Evolutionary conservation across 2,329 filamentous ascomycete genomes (phyloP).

Genomic region (Tolypocladium cylindrosporum): DNA sequence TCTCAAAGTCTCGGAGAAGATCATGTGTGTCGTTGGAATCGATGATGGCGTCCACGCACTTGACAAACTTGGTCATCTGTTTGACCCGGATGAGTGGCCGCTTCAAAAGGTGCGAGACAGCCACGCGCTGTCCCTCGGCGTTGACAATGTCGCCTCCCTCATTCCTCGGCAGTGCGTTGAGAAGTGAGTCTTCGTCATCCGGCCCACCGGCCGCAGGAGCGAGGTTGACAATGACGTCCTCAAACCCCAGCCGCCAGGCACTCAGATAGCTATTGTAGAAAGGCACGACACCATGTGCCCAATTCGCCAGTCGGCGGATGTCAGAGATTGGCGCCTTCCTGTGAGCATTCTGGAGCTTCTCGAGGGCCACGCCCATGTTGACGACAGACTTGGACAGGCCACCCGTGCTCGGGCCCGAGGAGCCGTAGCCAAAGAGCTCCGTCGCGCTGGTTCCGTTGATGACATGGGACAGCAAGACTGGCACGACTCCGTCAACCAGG

Average conservation of each 20-base stretch:
- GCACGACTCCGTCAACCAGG: constrained; percentile 88
- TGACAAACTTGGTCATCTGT: constrained; percentile 75
- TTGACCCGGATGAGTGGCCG: constrained; percentile 81
- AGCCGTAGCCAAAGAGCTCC: constrained; percentile 55
- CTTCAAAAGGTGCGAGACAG: constrained; percentile 88
- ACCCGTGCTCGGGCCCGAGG: constrained; percentile 41
- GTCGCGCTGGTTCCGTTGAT: constrained; percentile 58
- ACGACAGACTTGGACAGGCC: constrained; percentile 77
- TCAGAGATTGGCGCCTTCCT: constrained; percentile 68
- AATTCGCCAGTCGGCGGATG: constrained; percentile 61
- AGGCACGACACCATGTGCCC: constrained; percentile 69
- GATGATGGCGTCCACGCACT: constrained; percentile 49
- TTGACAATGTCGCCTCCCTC: constrained; percentile 58
- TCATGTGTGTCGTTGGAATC: constrained; percentile 36
- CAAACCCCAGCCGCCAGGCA: constrained; percentile 87
- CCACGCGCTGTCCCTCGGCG: constrained; percentile 76
- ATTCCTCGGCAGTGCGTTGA: constrained; percentile 50
- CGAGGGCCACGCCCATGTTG: constrained; percentile 84
- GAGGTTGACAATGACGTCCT: constrained; percentile 88
- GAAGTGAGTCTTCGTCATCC: constrained; percentile 50
- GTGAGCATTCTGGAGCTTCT: constrained; percentile 73
- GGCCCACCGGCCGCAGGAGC: constrained; percentile 50
- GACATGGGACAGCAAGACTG: constrained; percentile 78
- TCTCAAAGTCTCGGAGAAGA: constrained; percentile 47
- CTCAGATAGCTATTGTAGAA: constrained; percentile 80